Conservation (phyloP, 306 rosid genomes). For the Ormosia emarginata region DNA sequence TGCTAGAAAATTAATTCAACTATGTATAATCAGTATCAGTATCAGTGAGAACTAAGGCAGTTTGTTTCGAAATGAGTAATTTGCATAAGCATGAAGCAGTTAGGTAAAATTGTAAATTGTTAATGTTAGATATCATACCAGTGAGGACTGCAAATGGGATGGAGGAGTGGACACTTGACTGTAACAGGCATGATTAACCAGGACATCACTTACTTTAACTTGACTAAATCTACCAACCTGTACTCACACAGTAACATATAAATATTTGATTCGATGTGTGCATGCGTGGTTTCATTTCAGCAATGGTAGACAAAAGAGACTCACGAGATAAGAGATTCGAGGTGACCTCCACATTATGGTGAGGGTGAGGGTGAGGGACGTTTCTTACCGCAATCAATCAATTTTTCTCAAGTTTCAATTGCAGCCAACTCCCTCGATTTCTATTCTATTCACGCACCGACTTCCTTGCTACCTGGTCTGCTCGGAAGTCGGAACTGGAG, state of each 20-base stretch:
- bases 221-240: conserved; percentile 30
- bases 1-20: background rate
- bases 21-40: too few relatives aligned
- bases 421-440: background rate
- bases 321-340: conserved; percentile 31
- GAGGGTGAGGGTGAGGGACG: background rate
- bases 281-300: background rate
- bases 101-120: background rate
- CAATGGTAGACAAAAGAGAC: background rate
- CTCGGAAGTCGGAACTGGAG: too few relatives aligned
- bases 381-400: background rate
- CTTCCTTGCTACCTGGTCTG: too few relatives aligned
- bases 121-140: background rate
- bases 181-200: conserved; percentile 1
- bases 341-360: conserved; percentile 33
- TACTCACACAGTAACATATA: background rate
- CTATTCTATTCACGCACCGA: background rate
- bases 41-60: background rate
- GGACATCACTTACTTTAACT: background rate
- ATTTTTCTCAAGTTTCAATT: background rate
- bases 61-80: background rate
- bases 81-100: background rate
- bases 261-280: background rate
- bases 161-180: background rate
- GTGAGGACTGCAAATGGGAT: background rate